phyloP scores from a whole-genome alignment of 2,329 filamentous ascomycete species.

The Cadophora sp. region DNA sequence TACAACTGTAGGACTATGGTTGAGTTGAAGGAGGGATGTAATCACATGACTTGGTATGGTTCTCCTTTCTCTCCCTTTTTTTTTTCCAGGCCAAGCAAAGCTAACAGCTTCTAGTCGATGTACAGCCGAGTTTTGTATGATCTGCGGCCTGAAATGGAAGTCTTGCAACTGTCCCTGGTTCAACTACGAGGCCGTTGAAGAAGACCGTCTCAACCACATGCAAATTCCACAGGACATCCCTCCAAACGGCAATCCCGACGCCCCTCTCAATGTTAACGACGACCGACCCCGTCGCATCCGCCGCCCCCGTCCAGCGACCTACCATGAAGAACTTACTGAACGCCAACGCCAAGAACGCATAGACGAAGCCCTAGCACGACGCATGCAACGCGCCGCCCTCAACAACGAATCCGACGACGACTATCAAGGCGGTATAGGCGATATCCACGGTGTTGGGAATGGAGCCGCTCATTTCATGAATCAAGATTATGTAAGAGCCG shows the following conservation, averaged over 20 bases:
- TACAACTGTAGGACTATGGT: constrained; percentile 76
- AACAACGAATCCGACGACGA: constrained; percentile 40
- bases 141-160: constrained; percentile 84
- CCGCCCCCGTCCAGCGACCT: constrained; percentile 37
- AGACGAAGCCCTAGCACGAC: constrained; percentile 57
- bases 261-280: constrained; percentile 37
- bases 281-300: constrained; percentile 45
- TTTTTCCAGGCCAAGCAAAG: neutral
- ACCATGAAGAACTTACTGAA: constrained; percentile 45
- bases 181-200: constrained; percentile 63
- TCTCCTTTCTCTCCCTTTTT: neutral
- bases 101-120: constrained; percentile 64
- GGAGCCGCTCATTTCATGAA: constrained; percentile 65
- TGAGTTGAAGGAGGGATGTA: constrained; percentile 82
- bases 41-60: constrained; percentile 87
- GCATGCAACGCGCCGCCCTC: constrained; percentile 54
- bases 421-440: constrained; percentile 54
- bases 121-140: constrained; percentile 85
- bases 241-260: neutral
- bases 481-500: constrained; percentile 58
- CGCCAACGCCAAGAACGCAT: constrained; percentile 52
- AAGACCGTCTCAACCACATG: constrained; percentile 61
- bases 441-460: constrained; percentile 54
- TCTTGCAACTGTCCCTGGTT: constrained; percentile 84
- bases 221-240: constrained; percentile 48